Evolutionary conservation across 2,329 filamentous ascomycete genomes (phyloP), one percentile per base, ranked within the genome.

Genomic region (Ascochyta clinopodiicola): DNA sequence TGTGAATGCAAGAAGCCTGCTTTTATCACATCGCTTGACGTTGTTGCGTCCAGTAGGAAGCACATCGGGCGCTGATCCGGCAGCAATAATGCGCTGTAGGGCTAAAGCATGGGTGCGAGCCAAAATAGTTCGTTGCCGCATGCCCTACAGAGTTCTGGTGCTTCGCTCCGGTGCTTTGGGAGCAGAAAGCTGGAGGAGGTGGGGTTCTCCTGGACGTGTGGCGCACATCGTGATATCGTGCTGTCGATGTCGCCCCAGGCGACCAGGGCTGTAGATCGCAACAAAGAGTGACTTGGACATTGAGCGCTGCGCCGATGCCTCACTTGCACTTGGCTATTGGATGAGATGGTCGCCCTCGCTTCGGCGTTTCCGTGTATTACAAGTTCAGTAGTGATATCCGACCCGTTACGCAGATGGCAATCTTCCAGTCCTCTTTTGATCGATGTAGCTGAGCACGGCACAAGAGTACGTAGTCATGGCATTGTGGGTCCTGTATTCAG

Each of bases 11-110:
- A 21, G 24, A 46, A 31, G 31, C 42, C 52, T 50, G 29, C 19
- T n/a, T 22, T 44, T 36, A 37, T 56, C 52, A 56, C 46, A 51
- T 51, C 32, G 36, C 43, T 25, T 22, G 36, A 37, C 31, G 42
- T 32, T 42, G 40, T 44, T 42, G 34, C 21, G 12, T 10, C 19
- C 9, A 19, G 19, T 24, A 22, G 17, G 17, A 17, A 17, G 34
- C 31, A 19, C 35, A 24, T 51, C 46, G 46, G 46, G 27, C 42
- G 17, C 2, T 1, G 4, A 25, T 37, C 52, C 52, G 46, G 42
- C 10, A 4, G 12, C 2, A 8, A 15, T 50, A 37, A 46, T 34
- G 46, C 46, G 46, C 19, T 29, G 36, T 22, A 45, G 19, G 40
- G 45, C 34, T 21, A 45, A 45, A 56, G 35, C 19, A n/a, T 37